Evolutionary conservation across 148 eudicot species (phyloP).

Genomic region (Amaranthus cruentus): DNA sequence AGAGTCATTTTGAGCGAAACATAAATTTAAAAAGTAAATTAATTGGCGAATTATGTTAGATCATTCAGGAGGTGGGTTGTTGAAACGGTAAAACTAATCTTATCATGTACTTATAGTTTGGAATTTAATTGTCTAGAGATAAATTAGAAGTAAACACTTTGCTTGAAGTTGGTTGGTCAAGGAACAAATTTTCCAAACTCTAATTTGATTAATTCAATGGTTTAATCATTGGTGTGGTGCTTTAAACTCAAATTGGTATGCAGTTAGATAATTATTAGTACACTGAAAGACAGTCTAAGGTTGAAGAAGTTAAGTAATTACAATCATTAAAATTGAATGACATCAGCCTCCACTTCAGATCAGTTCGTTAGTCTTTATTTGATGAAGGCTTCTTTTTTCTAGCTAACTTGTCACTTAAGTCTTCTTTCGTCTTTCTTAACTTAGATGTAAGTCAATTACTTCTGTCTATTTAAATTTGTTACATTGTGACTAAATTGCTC

Average conservation of each 20-base stretch:
- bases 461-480: not conserved
- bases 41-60: no score
- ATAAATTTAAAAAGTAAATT: no score
- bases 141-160: not conserved
- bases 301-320: not conserved
- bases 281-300: not conserved
- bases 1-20: no score
- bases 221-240: slow-evolving; percentile 17
- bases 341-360: not conserved
- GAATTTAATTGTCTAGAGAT: no score
- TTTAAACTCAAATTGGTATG: slow-evolving; percentile 8
- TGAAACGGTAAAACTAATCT: no score
- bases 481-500: not conserved
- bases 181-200: not conserved
- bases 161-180: slow-evolving; percentile 17
- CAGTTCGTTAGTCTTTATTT: not conserved
- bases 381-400: not conserved
- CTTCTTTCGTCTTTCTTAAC: not conserved
- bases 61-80: no score
- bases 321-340: slow-evolving; percentile 14
- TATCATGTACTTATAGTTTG: no score
- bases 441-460: not conserved
- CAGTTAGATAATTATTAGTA: not conserved
- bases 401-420: slow-evolving; percentile 9
- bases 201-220: not conserved